A percentile compares a stretch with the other conserved stretches of the same genome.
Evolutionary conservation across 176 grass and related monocot genomes (phyloP).

Genomic region (Oryza longistaminata): DNA sequence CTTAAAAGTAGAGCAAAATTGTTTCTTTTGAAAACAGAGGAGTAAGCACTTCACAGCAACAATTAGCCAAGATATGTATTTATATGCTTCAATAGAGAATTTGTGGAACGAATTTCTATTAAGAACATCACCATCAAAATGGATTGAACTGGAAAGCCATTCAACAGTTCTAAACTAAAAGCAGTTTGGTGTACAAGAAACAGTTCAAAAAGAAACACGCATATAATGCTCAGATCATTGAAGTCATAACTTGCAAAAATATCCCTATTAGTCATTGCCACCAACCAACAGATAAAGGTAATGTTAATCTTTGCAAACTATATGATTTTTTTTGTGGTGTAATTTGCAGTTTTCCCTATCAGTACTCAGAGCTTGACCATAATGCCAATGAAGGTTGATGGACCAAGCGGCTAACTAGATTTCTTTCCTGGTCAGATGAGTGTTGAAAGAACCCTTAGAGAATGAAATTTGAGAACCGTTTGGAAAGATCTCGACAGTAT

Average conservation of each 20-base stretch:
- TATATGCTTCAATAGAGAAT: neutral
- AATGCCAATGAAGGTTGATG: neutral
- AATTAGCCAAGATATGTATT: neutral
- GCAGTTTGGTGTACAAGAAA: neutral
- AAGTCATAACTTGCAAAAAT: neutral
- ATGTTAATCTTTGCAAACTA: neutral
- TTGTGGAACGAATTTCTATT: neutral
- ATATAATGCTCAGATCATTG: neutral
- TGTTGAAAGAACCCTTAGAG: neutral
- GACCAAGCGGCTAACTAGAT: neutral
- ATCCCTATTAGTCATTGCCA: neutral
- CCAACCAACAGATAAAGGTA: neutral
- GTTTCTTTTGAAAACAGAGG: neutral
- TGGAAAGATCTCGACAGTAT: neutral
- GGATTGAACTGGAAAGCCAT: neutral
- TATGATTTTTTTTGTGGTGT: neutral
- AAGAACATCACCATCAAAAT: neutral
- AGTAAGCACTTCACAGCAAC: neutral
- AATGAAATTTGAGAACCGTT: neutral
- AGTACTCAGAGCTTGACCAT: neutral
- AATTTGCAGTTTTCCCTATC: neutral
- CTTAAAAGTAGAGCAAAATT: neutral
- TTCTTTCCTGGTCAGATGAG: neutral
- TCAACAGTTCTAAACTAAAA: neutral
- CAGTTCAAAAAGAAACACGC: neutral